Evolutionary conservation across 495 filamentous ascomycete genomes (phyloP), one percentile per base, ranked within the genome.

Genomic region (Terfezia claveryi): DNA sequence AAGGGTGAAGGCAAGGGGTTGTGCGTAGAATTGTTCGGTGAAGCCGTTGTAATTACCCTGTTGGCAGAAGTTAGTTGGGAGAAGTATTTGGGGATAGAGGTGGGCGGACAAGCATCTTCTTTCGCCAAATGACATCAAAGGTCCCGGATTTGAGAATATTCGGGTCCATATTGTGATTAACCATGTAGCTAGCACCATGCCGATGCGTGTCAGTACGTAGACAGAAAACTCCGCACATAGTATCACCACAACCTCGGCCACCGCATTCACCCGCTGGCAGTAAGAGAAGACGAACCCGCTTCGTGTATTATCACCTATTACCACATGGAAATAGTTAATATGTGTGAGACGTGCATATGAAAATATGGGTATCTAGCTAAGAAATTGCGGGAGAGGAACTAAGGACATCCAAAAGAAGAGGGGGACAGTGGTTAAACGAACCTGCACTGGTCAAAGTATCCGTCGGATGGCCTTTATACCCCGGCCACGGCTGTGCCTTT

Each of bases 21-120:
- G 63, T 0, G 62, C 63, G n/a, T 65, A 65, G 46, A 65, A 63
- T 37, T 65, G 62, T 52, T 65, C 63, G 10, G 56, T 56, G 23
- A 65, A 65, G 6, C 63, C 63, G 11, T 65, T 65, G 50, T 59
- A 65, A 32, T 57, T 62, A 16, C 63, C 62, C 32, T 46, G 17
- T 14, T 46, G 41, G 41, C 4, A 9, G 17, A 46, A 3, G 8
- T 14, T 46, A 46, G 12, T 46, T 20, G 41, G 41, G 17, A 46
- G 0, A 5, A 4, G 14, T 0, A 46, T 4, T 14, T 46, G 12
- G 41, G 3, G 41, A 46, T 46, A 20, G 12, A 10, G 12, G 12
- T 5, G 41, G 41, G 12, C 17, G 4, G 12, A 46, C 41, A 14
- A 62, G 23, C 2, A 62, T 54, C 37, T 60, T 59, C 49, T 55